These are phyloP conservation scores for Verticillium nubilum DNA, from an alignment of 2,329 filamentous ascomycete genomes.

Conservation along the genomic window DNA sequence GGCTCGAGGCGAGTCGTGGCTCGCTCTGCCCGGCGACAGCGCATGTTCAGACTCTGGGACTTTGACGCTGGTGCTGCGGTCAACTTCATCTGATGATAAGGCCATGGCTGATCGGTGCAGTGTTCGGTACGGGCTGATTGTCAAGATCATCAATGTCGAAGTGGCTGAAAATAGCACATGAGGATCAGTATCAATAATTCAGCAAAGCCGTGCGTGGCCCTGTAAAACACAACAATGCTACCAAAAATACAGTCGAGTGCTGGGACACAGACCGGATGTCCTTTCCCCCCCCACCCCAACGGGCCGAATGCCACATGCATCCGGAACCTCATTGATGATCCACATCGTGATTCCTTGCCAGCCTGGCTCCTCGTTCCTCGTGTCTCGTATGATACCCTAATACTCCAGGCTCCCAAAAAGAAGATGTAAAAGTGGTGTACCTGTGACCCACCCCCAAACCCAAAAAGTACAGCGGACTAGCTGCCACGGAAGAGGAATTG, in stretches of 20 bases:
- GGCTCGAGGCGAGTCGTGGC: too few species aligned
- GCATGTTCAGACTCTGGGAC: too few species aligned
- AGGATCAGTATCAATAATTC: too few species aligned
- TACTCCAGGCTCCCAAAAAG: not conserved
- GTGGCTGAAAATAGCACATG: too few species aligned
- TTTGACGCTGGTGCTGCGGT: not conserved
- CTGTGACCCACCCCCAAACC: not conserved
- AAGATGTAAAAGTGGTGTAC: not conserved
- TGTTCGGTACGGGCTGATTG: not conserved
- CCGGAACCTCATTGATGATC: not conserved
- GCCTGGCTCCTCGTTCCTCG: not conserved
- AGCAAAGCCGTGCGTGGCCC: not conserved
- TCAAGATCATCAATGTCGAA: not conserved
- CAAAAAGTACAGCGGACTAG: not conserved
- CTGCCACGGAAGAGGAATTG: conserved; percentile 87
- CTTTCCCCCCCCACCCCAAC: not conserved
- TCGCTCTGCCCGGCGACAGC: too few species aligned
- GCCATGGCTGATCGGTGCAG: not conserved
- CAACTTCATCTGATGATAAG: not conserved
- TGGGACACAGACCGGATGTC: not conserved
- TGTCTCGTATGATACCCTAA: not conserved
- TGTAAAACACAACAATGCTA: not conserved
- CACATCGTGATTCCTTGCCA: not conserved
- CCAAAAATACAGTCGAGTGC: not conserved
- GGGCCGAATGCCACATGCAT: not conserved